Percentiles rank a stretch among this genome's conserved stretches.
Evolutionary conservation across 805 yeast species (phyloP).

Genomic region (Candida stauntonica): DNA sequence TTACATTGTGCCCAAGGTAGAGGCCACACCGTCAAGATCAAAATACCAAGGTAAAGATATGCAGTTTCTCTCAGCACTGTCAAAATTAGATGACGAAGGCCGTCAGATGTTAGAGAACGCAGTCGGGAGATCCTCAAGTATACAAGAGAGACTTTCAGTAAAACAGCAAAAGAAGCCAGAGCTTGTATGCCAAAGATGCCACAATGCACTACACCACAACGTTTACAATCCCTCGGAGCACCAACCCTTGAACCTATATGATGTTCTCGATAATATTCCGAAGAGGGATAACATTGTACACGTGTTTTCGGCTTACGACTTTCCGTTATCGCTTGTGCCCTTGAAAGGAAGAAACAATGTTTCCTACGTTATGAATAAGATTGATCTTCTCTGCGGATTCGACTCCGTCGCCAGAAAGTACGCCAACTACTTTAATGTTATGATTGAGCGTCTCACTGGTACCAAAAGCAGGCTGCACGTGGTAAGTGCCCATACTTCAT

Average conservation of each 20-base stretch:
- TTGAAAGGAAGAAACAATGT: slow-evolving; percentile 22
- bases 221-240: slow-evolving; percentile 34
- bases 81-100: slow-evolving; percentile 24
- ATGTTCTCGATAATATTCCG: slow-evolving; percentile 36
- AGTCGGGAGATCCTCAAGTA: neutral
- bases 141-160: neutral
- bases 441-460: slow-evolving; percentile 32
- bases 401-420: slow-evolving; percentile 29
- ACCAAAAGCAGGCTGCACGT: slow-evolving; percentile 33
- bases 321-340: slow-evolving; percentile 47
- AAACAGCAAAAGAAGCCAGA: slow-evolving; percentile 3
- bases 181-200: slow-evolving; percentile 50
- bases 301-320: slow-evolving; percentile 63
- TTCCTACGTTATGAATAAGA: slow-evolving; percentile 33
- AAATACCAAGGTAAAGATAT: slow-evolving; percentile 14
- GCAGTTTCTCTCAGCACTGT: slow-evolving; percentile 19
- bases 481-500: slow-evolving; percentile 46
- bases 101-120: slow-evolving; percentile 13
- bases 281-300: slow-evolving; percentile 46
- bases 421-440: slow-evolving; percentile 30
- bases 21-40: neutral
- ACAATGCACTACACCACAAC: slow-evolving; percentile 44
- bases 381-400: slow-evolving; percentile 40
- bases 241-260: slow-evolving; percentile 27
- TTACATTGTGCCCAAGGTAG: slow-evolving; percentile 30